Conservation (phyloP, 1,284 basidiomycete species). For the Microbotryum lychnidis-dioicae region DNA sequence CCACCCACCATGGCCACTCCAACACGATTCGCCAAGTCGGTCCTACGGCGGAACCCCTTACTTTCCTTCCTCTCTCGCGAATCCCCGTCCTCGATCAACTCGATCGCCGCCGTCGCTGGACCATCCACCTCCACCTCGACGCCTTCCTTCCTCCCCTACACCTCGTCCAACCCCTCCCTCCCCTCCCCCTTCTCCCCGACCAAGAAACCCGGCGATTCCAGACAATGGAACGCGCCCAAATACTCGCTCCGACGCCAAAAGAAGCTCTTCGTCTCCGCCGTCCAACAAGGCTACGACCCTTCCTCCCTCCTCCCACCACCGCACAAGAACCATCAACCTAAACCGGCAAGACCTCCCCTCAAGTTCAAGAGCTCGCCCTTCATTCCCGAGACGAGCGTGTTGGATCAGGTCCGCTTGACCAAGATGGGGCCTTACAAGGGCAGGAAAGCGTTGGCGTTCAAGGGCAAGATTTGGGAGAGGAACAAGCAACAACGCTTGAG, state of each 20-base stretch:
- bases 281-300: not conserved
- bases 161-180: conserved; percentile 5
- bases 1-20: no score
- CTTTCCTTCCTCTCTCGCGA: conserved; percentile 26
- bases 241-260: conserved; percentile 31
- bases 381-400: conserved; percentile 13
- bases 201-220: conserved; percentile 7
- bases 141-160: not conserved
- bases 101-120: no score
- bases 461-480: conserved; percentile 31
- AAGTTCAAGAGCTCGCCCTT: not conserved
- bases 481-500: conserved; percentile 14
- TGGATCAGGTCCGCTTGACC: conserved; percentile 19
- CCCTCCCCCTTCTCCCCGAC: conserved; percentile 26
- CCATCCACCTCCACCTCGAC: conserved; percentile 3
- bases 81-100: conserved; percentile 13
- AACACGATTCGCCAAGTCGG: conserved; percentile 1
- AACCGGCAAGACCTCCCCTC: not conserved
- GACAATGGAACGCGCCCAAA: conserved; percentile 21
- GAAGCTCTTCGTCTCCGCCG: conserved; percentile 21
- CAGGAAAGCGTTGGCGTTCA: conserved; percentile 28
- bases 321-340: not conserved
- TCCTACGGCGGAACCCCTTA: conserved; percentile 10
- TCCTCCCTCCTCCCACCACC: not conserved
- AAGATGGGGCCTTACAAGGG: conserved; percentile 29